Evolutionary conservation across 2,329 filamentous ascomycete genomes (phyloP).

Genomic region (Neoarthrinium moseri): DNA sequence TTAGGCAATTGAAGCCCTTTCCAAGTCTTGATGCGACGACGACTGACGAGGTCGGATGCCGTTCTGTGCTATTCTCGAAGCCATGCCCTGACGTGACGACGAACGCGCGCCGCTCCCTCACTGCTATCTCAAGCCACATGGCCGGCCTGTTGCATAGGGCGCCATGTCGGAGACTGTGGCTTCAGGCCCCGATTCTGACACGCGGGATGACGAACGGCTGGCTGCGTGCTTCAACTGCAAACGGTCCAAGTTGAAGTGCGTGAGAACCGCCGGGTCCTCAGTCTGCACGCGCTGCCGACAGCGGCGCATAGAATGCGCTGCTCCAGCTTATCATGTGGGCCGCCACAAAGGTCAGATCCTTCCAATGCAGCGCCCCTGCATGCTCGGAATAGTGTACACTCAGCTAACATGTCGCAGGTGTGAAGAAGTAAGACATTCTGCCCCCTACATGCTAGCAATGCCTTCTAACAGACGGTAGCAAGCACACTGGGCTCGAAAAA

Average conservation of each 20-base stretch:
- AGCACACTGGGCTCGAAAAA: slow-evolving; percentile 72
- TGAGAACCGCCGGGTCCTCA: slow-evolving; percentile 22
- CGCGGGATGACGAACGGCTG: slow-evolving; percentile 10
- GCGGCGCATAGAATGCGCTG: slow-evolving; percentile 55
- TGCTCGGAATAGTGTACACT: too few species aligned
- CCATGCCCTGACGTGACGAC: not conserved
- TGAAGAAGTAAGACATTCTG: slow-evolving; percentile 62
- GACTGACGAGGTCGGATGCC: too few species aligned
- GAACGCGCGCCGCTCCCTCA: not conserved
- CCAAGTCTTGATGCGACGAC: too few species aligned
- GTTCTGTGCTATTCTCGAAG: too few species aligned
- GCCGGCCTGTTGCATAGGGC: slow-evolving; percentile 1
- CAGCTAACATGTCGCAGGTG: slow-evolving; percentile 32
- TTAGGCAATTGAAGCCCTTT: too few species aligned
- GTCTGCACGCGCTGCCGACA: slow-evolving; percentile 30
- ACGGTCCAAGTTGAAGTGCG: slow-evolving; percentile 32
- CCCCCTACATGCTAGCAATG: not conserved
- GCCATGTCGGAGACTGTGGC: slow-evolving; percentile 11
- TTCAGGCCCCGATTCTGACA: slow-evolving; percentile 10
- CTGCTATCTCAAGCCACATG: slow-evolving; percentile 1
- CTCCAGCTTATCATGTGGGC: slow-evolving; percentile 71
- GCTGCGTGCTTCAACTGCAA: slow-evolving; percentile 29
- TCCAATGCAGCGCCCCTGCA: not conserved
- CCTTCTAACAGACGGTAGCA: slow-evolving; percentile 43
- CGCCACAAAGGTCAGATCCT: slow-evolving; percentile 57